A percentile compares a stretch with the other conserved stretches of the same genome.
Evolutionary conservation across 495 filamentous ascomycete species (phyloP).

Genomic region (Thozetella sp.): DNA sequence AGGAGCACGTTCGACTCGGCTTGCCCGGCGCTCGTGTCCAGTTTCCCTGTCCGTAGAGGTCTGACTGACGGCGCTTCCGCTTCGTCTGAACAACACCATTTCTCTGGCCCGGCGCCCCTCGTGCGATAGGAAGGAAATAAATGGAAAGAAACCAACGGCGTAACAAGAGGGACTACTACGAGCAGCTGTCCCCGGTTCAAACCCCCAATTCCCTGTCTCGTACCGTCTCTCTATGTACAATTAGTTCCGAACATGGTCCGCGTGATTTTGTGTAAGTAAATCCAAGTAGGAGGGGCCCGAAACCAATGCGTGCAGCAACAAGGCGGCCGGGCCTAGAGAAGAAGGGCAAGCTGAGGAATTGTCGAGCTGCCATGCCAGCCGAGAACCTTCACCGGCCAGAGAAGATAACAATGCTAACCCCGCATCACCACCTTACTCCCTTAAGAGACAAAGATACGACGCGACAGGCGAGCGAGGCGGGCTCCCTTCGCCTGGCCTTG

Average conservation of each 20-base stretch:
- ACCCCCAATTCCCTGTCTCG: neutral
- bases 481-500: conserved; percentile 5
- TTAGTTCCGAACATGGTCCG: conserved; percentile 5
- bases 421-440: too few relatives aligned
- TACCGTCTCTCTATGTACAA: conserved; percentile 10
- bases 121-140: neutral
- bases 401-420: too few relatives aligned
- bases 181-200: neutral
- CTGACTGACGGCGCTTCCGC: neutral
- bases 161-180: neutral
- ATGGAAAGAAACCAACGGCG: neutral
- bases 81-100: neutral
- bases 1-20: neutral
- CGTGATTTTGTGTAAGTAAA: neutral
- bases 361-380: neutral
- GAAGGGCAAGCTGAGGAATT: neutral
- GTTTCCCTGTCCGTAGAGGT: neutral
- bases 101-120: neutral
- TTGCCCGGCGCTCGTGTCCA: neutral
- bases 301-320: neutral
- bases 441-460: conserved; percentile 12
- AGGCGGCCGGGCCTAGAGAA: conserved; percentile 1
- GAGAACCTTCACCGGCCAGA: neutral
- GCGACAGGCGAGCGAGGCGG: conserved; percentile 13
- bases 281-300: neutral